Base-by-base conservation (phyloP, 768 basidiomycete species). In the Chlorophyllum brunneum region DNA sequence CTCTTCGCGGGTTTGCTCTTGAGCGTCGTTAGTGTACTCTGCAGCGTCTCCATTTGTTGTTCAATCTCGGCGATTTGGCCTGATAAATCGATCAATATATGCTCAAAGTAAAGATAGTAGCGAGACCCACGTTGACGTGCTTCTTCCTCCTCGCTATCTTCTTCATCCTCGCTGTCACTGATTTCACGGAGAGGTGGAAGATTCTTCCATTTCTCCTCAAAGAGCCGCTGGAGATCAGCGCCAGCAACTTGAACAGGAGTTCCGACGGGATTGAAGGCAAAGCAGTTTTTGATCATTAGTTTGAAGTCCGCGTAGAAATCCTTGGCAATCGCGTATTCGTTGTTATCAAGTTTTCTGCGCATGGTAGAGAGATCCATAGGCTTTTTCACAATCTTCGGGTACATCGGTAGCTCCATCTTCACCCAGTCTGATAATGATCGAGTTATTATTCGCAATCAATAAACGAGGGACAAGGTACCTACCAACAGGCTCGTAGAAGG, bases 281-380 rank as follows among this genome's bases (percentile, higher is more conserved):
- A 86, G 65, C 95, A 98, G 66, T 99, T 99, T 43, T 85, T 80
- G 61, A 98, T 87, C 88, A 98, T 94, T 56, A 95, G 74, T 68
- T 87, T 89, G 74, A 98, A 89, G 69, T 99, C 97, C 26, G 85
- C 82, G 57, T 87, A 85, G 65, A 98, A 93, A 63, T 86, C 84
- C 43, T 81, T 73, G 2, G 90, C 86, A n/a, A 76, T 85, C 1
- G 78, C 58, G 64, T 98, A 99, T 55, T 87, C 83, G 46, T 79
- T 75, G 29, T 73, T 74, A 36, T 93, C 88, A 42, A 99, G 76
- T 69, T 94, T 95, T 66, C 73, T 81, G 59, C 83, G 82, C 76
- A 99, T 94, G 7, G 91, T 93, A 9, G 82, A 79, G 54, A 99
- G 66, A 67, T 99, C 97, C 92, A 99, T 98, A 3, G 97, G 97